Conservation (phyloP, 148 eudicot genomes). For the Persicaria tinctoria region DNA sequence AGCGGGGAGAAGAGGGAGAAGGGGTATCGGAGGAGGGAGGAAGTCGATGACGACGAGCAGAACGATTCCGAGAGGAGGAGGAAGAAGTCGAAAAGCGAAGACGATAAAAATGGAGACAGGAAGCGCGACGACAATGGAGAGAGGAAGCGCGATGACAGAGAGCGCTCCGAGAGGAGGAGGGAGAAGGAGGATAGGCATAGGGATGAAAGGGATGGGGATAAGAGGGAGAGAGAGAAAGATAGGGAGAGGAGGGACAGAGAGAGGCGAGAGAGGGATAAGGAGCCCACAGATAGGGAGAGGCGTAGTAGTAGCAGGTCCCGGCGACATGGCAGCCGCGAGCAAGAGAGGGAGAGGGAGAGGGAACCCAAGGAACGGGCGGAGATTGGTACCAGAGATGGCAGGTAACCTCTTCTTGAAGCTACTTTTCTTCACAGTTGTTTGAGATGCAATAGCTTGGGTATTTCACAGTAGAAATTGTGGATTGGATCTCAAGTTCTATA, state of each 20-base stretch:
- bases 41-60: conserved; percentile 19
- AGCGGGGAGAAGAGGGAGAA: conserved; percentile 38
- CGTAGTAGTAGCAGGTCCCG: conserved; percentile 19
- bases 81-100: conserved; percentile 36
- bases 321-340: conserved; percentile 23
- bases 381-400: conserved; percentile 61
- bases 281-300: conserved; percentile 12
- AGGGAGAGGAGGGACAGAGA: conserved; percentile 21
- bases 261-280: conserved; percentile 20
- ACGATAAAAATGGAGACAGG: conserved; percentile 23
- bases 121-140: conserved; percentile 22
- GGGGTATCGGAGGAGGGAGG: conserved; percentile 43
- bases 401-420: conserved; percentile 25
- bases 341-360: conserved; percentile 18
- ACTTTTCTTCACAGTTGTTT: neutral
- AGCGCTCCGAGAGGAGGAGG: conserved; percentile 18
- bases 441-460: neutral
- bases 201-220: conserved; percentile 19
- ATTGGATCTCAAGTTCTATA: neutral
- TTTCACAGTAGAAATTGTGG: neutral
- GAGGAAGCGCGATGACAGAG: conserved; percentile 19
- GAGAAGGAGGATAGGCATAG: conserved; percentile 19
- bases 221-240: conserved; percentile 20
- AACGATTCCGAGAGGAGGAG: conserved; percentile 23
- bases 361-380: conserved; percentile 28